Percentiles rank a stretch among this genome's conserved stretches.
phyloP scores from a whole-genome alignment of 2,329 filamentous ascomycete genomes.

The Beauveria sp. region DNA sequence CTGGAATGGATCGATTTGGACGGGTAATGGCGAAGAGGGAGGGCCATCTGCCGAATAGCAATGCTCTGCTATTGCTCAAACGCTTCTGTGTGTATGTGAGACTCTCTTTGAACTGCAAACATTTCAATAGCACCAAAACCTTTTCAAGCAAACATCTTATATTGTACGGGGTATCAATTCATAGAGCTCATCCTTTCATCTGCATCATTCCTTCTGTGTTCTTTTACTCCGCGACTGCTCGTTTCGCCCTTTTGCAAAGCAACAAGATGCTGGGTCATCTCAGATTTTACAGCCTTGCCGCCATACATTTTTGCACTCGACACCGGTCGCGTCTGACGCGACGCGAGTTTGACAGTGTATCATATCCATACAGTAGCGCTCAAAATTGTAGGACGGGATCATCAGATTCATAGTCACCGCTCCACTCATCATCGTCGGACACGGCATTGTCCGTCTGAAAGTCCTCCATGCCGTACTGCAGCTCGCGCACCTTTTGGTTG shows the following conservation, averaged over 20 bases:
- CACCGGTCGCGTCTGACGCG: not conserved
- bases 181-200: not conserved
- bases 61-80: not conserved
- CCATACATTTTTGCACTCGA: not conserved
- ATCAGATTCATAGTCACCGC: slow-evolving; percentile 48
- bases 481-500: slow-evolving; percentile 64
- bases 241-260: not conserved
- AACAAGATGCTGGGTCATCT: not conserved
- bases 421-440: slow-evolving; percentile 50
- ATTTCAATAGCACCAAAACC: too few relatives aligned
- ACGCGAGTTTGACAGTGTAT: not conserved
- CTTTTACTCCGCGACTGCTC: not conserved
- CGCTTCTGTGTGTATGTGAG: too few relatives aligned
- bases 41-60: too few relatives aligned
- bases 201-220: not conserved
- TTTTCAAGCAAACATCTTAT: too few relatives aligned
- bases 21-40: not conserved
- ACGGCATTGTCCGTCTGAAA: slow-evolving; percentile 56
- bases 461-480: slow-evolving; percentile 62
- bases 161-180: not conserved
- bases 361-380: not conserved
- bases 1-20: not conserved
- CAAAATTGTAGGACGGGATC: slow-evolving; percentile 21
- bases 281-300: not conserved
- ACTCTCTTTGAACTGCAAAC: too few relatives aligned